Evolutionary conservation across 2,329 filamentous ascomycete genomes (phyloP).

Genomic region (Cladosporium sp.): DNA sequence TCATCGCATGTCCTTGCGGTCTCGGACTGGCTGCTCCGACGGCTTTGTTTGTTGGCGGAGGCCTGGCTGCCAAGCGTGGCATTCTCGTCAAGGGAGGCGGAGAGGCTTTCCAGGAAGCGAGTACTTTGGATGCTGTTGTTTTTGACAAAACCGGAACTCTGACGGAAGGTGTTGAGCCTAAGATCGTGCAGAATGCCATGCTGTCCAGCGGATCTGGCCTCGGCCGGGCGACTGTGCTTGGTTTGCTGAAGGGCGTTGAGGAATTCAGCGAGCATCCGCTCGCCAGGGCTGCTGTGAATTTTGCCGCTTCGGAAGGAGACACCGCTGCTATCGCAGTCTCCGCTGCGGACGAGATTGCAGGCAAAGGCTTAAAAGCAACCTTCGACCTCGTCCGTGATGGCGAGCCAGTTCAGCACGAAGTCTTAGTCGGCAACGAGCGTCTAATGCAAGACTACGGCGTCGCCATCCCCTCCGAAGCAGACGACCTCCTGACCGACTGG

Average conservation of each 20-base stretch:
- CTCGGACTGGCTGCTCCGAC: conserved; percentile 82
- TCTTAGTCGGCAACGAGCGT: conserved; percentile 69
- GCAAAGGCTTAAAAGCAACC: conserved; percentile 63
- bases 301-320: conserved; percentile 44
- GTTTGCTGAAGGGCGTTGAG: conserved; percentile 59
- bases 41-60: conserved; percentile 76
- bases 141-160: conserved; percentile 89
- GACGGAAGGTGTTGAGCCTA: conserved; percentile 67
- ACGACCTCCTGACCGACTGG: conserved; percentile 33
- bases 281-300: conserved; percentile 64
- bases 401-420: conserved; percentile 57
- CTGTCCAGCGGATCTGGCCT: conserved; percentile 8
- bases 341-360: conserved; percentile 59
- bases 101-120: conserved; percentile 81
- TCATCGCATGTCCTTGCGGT: conserved; percentile 81
- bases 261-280: conserved; percentile 71
- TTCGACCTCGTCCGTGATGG: conserved; percentile 18
- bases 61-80: conserved; percentile 72
- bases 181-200: conserved; percentile 55
- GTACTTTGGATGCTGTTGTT: conserved; percentile 60
- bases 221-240: conserved; percentile 49
- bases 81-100: conserved; percentile 82
- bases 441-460: conserved; percentile 52
- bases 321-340: conserved; percentile 26
- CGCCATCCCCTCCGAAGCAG: conserved; percentile 22